Base-by-base conservation (phyloP, 345 rosid genomes). In the Eucalyptus decipiens region DNA sequence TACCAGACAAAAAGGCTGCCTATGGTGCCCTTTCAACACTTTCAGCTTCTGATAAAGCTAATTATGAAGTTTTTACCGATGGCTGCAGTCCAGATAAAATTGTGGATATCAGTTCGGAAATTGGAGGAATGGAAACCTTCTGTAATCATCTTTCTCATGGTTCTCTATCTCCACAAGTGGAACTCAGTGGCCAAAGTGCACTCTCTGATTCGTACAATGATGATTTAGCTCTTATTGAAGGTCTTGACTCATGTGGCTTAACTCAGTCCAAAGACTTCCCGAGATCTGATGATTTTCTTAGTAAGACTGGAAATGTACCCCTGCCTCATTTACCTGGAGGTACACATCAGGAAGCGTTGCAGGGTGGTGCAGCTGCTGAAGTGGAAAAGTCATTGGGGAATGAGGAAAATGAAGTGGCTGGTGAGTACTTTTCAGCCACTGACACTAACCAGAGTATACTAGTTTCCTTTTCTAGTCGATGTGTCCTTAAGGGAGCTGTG, bases 381-480 rank as follows among this genome's bases (percentile, higher is more conserved):
- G 87, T 89, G 86, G 50, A 90, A 80, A 94, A 93, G 62, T 86
- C 92, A 89, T 95, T 93, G 89, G 90, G 90, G 90, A 86, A 90
- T 89, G 92, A 92, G 85, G 96, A 92, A 81, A 93, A 93, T 88
- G 96, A 94, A 80, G 91, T 85, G n/a, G 93, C 98, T 17, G 89
- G 93, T 69, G 98, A 97, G 88, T 96, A 95, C 89, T 95, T 96
- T 91, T 94, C 97, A 34, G 90, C 99, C 8, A 87, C 97, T 24
- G 99, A 96, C 90, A 93, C 99, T 30, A 93, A 96, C 92, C 99
- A 98, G 93, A 97, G 98, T 90, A 96, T 98, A 87, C 88, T 96
- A 89, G 99, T 98, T 86, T 97, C 99, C 18, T 97, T 98, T 91
- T 97, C 99, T 42, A 96, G 98, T 91, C 96, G 94, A 11, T 96